Base-by-base conservation (phyloP, 495 filamentous ascomycete species). In the Symbiotaphrina buchneri region DNA sequence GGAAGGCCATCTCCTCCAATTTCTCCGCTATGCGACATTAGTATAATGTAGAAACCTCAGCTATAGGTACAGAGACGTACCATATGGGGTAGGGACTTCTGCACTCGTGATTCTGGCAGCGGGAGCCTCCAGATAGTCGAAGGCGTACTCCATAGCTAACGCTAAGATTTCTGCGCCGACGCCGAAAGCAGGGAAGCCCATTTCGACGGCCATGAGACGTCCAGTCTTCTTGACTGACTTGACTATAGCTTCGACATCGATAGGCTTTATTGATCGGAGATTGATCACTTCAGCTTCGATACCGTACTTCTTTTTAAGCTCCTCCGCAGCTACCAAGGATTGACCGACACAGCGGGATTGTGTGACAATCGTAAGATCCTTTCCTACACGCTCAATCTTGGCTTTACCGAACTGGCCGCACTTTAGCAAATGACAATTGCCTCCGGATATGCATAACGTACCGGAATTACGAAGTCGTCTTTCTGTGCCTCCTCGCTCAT, bases 151-250 rank as follows among this genome's bases (percentile, higher is more conserved):
- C 78, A 90, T 90, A 34, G 79, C 74, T 24, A 91, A 59, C 28
- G 87, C 87, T 22, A 97, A 63, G 44, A 97, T 77, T 61, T 97
- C 87, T 32, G 82, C 70, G 31, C 70, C 62, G 38, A 97, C 81
- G 44, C 87, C 87, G 45, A 82, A 94, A 47, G 74, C 74, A 33
- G 87, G 87, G 68, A 83, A 97, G 36, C 90, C 87, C 27, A 81
- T 91, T 58, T 94, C 87, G 37, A 97, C 80, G 17, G 68, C 71
- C 56, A 97, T 70, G 36, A 97, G 65, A 46, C 73, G 74, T 47
- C 77, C 76, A 15, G 87, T 97, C 74, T 97, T 97, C 74, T 94
- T 93, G 47, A 95, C 75, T 10, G 82, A 92, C 53, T 85, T 80
- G 47, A 92, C 65, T 48, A 97, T 93, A 33, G 74, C 65, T 55